Base-by-base conservation (phyloP, 2,329 filamentous ascomycete genomes). In the Fusarium buxicola region DNA sequence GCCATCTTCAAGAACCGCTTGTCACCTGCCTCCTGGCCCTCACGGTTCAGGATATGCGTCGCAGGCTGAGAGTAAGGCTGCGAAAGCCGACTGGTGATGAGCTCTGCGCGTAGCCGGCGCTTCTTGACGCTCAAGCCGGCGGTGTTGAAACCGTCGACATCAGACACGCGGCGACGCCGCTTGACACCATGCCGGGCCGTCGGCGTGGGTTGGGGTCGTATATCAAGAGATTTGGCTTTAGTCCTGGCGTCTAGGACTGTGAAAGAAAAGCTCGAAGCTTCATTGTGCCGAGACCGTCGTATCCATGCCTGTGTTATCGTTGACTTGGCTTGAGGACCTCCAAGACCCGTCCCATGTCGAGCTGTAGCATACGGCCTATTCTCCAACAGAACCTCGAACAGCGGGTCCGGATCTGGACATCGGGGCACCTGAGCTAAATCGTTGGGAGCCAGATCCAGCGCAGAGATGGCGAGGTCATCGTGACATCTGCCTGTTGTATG, bases 11-110 rank as follows among this genome's bases (percentile, higher is more conserved):
- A 66, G 48, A 85, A 82, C 4, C 81, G 76, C 66, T 78, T 82
- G 61, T 83, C 79, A 5, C 81, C 79, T 2, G 73, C 65, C 1
- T 78, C 74, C 10, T 75, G 69, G 11, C 78, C 80, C 53, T 86
- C 87, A 24, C 87, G 83, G 72, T 88, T 86, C 48, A 89, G 80
- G 54, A 91, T 90, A 68, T 92, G 88, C 38, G 88, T 87, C 4
- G 89, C 87, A 0, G 89, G 89, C 25, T 85, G 80, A 0, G 89
- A 91, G 74, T 86, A 92, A 2, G 89, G 89, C 43, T 82, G 84
- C 9, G 89, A 91, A 1, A 92, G 84, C 8, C 88, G 83, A 16
- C 88, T 91, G 2, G 90, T 92, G 69, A 91, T 85, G 38, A 92
- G 81, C 16, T 83, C 76, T 3, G 86, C 77, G 1, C 87, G 82